Base-by-base conservation (phyloP, 2,329 filamentous ascomycete species). In the Beauveria sp. region DNA sequence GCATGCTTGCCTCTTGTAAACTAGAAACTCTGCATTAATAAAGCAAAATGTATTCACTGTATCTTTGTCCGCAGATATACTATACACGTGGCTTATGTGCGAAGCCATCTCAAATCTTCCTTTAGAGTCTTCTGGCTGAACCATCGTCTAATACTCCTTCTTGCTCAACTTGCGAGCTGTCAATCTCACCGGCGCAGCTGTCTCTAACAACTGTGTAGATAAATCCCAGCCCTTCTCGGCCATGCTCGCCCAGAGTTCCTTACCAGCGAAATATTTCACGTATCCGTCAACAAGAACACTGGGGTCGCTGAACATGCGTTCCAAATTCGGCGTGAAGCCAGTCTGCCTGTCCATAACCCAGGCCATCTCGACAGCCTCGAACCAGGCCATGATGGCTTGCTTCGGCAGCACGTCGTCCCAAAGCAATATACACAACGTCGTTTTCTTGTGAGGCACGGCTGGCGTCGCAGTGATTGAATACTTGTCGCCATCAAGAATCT, bases 381-480 rank as follows among this genome's bases (percentile, higher is more conserved):
- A 74, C 75, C 75, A 78, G 0, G 73, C 73, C 20, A 67, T 63
- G 2, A 76, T 66, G 14, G 69, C 70, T 38, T 76, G 69, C 2
- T 63, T 52, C 0, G 73, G 67, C 20, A 65, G 62, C 1, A 70
- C 67, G 0, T 67, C 68, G 8, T 70, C 65, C 67, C 70, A 73
- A 10, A 77, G 70, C 24, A 77, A 66, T 47, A 76, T 70, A 49
- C 71, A 72, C 3, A 60, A 40, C 65, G 76, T 72, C 3, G 66
- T 67, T 0, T 63, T 68, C n/a, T 66, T 59, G 7, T 55, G 6
- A 26, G 53, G 34, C 34, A 50, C 34, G 8, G 61, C 46, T 26
- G 62, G 34, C 16, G 61, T 53, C 16, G 64, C 53, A 14, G 62
- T 51, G 26, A 63, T 63, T 14, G 53, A 49, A 7, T 51, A 54